Conservation (phyloP, 2,329 filamentous ascomycete genomes). For the Tolypocladium ophioglossoides region DNA sequence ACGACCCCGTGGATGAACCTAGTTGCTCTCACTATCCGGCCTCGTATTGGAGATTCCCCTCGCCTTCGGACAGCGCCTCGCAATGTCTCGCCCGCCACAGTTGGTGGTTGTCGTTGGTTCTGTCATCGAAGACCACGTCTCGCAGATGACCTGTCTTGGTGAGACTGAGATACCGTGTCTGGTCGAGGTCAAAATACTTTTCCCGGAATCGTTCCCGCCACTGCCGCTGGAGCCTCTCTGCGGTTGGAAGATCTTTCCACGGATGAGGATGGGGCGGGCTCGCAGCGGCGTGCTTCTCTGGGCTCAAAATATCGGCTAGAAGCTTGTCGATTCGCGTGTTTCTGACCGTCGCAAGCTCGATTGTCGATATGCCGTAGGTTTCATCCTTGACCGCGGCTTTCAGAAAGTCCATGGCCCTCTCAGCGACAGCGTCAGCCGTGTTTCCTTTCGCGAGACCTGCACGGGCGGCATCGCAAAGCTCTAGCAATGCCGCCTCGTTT, state of each 20-base stretch:
- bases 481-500: conserved; percentile 15
- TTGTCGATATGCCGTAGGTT: conserved; percentile 15
- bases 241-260: conserved; percentile 22
- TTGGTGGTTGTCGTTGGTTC: conserved; percentile 15
- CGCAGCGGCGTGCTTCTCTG: conserved; percentile 14
- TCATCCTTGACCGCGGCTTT: conserved; percentile 28
- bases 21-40: conserved; percentile 35
- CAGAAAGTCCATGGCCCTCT: conserved; percentile 29
- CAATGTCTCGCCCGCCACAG: conserved; percentile 26
- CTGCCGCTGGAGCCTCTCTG: conserved; percentile 26
- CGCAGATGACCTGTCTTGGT: conserved; percentile 26
- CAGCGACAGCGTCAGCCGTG: conserved; percentile 19
- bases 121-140: conserved; percentile 28
- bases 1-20: too few relatives aligned
- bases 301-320: conserved; percentile 27
- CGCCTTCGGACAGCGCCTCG: conserved; percentile 26
- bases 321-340: conserved; percentile 32
- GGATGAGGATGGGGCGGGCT: conserved; percentile 20
- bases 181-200: conserved; percentile 34
- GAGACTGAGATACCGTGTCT: conserved; percentile 27
- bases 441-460: conserved; percentile 20
- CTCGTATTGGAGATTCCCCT: conserved; percentile 31
- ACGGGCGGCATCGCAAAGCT: conserved; percentile 32
- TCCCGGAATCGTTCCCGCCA: conserved; percentile 35
- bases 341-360: conserved; percentile 29